Evolutionary conservation across 495 filamentous ascomycete species (phyloP).

Genomic region (Oleoguttula mirabilis): DNA sequence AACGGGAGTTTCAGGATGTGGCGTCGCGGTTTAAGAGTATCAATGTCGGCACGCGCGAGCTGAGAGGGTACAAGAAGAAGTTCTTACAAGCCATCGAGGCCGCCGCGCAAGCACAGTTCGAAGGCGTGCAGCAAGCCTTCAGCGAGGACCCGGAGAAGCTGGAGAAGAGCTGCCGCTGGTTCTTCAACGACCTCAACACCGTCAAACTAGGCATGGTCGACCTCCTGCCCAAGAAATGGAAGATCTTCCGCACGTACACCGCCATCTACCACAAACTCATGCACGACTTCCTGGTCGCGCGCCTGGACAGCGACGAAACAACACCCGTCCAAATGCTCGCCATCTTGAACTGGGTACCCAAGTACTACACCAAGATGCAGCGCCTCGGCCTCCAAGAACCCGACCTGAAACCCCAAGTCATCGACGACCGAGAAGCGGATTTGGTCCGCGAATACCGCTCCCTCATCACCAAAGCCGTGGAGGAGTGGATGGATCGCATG

Average conservation of each 20-base stretch:
- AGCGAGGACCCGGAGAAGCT: slow-evolving; percentile 68
- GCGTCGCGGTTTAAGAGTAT: slow-evolving; percentile 89
- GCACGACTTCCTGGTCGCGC: slow-evolving; percentile 76
- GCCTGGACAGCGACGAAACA: slow-evolving; percentile 78
- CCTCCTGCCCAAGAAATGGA: slow-evolving; percentile 95
- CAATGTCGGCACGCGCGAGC: slow-evolving; percentile 74
- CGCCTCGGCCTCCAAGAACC: slow-evolving; percentile 61
- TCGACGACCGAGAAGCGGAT: slow-evolving; percentile 79
- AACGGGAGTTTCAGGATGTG: slow-evolving; percentile 89
- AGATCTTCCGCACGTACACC: slow-evolving; percentile 80
- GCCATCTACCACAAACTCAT: slow-evolving; percentile 85
- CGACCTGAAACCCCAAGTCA: slow-evolving; percentile 60
- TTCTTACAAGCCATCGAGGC: slow-evolving; percentile 70
- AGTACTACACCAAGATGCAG: slow-evolving; percentile 91
- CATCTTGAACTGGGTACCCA: slow-evolving; percentile 89
- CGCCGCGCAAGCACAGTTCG: slow-evolving; percentile 60
- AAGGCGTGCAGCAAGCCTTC: slow-evolving; percentile 61
- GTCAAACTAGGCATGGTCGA: slow-evolving; percentile 80
- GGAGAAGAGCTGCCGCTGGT: slow-evolving; percentile 82
- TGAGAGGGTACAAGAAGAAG: slow-evolving; percentile 95
- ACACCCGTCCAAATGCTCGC: slow-evolving; percentile 67
- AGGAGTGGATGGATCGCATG: slow-evolving; percentile 95
- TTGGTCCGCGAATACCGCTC: slow-evolving; percentile 85
- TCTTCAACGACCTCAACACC: slow-evolving; percentile 89
- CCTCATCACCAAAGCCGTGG: slow-evolving; percentile 86